Evolutionary conservation across 2,329 filamentous ascomycete genomes (phyloP).

Genomic region (Bipolaris cookei): DNA sequence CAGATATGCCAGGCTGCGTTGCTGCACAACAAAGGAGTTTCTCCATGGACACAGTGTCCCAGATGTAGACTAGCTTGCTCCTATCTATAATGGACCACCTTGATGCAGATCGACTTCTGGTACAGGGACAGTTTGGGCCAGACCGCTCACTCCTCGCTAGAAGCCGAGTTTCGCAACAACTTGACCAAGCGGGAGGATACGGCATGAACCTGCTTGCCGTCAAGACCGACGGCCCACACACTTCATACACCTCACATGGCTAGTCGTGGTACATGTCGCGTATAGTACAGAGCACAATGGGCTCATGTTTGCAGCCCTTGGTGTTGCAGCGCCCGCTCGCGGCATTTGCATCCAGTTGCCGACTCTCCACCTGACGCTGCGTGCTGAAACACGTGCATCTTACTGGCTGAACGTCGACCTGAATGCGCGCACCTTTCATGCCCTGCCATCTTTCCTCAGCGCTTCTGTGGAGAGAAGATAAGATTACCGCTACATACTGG

Average conservation of each 20-base stretch:
- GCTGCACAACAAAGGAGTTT: conserved; percentile 27
- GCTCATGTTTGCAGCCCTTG: conserved; percentile 17
- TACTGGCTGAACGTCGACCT: conserved; percentile 43
- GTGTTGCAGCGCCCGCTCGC: conserved; percentile 11
- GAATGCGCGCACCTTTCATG: conserved; percentile 1
- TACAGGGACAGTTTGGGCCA: conserved; percentile 27
- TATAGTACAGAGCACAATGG: conserved; percentile 18
- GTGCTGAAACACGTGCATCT: conserved; percentile 72
- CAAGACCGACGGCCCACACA: conserved; percentile 33
- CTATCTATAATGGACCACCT: conserved; percentile 19
- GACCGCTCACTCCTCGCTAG: conserved; percentile 26
- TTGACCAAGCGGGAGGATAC: conserved; percentile 19
- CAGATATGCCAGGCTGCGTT: conserved; percentile 25
- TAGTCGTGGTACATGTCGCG: conserved; percentile 37
- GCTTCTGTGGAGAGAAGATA: background rate
- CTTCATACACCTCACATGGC: conserved; percentile 43
- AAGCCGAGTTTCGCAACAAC: conserved; percentile 27
- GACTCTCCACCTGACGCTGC: conserved; percentile 48
- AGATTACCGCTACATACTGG: background rate
- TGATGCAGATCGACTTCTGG: conserved; percentile 31
- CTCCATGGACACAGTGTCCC: conserved; percentile 32
- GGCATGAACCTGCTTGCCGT: conserved; percentile 34
- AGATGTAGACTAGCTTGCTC: conserved; percentile 29
- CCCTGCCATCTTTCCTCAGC: conserved; percentile 9
- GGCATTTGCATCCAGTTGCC: conserved; percentile 13